Evolutionary conservation across 805 yeast genomes (phyloP).

Genomic region (Saccharomycopsis selenospora): DNA sequence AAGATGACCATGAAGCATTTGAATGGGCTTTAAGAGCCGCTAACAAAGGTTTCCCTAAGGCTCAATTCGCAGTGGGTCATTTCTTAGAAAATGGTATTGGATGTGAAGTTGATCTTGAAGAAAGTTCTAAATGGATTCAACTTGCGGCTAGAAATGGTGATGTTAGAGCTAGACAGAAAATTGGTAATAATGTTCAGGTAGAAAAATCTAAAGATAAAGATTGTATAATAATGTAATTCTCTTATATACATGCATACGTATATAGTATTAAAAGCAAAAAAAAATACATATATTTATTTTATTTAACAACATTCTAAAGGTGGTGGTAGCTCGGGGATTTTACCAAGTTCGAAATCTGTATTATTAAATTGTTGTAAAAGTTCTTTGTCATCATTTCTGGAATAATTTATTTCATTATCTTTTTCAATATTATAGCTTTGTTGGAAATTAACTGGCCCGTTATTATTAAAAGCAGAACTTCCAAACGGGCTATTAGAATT

Average conservation of each 20-base stretch:
- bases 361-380: not conserved
- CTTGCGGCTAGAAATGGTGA: slow-evolving; percentile 63
- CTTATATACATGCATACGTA: no score
- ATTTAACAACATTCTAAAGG: not conserved
- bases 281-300: not conserved
- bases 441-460: no score
- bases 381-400: not conserved
- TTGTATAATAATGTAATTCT: slow-evolving; percentile 25
- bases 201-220: slow-evolving; percentile 26
- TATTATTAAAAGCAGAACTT: not conserved
- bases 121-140: slow-evolving; percentile 68
- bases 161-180: slow-evolving; percentile 39
- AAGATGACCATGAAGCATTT: slow-evolving; percentile 78
- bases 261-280: not conserved
- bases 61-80: slow-evolving; percentile 77
- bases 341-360: not conserved
- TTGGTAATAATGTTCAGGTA: slow-evolving; percentile 23
- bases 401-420: not conserved
- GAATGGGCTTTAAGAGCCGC: slow-evolving; percentile 95
- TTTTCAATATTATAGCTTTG: not conserved
- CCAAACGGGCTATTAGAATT: not conserved
- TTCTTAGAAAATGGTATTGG: slow-evolving; percentile 88
- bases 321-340: not conserved
- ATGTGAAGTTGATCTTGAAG: slow-evolving; percentile 47
- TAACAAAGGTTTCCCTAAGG: slow-evolving; percentile 62